Evolutionary conservation across 805 yeast species (phyloP).

Genomic region (Yarrowia sp.): DNA sequence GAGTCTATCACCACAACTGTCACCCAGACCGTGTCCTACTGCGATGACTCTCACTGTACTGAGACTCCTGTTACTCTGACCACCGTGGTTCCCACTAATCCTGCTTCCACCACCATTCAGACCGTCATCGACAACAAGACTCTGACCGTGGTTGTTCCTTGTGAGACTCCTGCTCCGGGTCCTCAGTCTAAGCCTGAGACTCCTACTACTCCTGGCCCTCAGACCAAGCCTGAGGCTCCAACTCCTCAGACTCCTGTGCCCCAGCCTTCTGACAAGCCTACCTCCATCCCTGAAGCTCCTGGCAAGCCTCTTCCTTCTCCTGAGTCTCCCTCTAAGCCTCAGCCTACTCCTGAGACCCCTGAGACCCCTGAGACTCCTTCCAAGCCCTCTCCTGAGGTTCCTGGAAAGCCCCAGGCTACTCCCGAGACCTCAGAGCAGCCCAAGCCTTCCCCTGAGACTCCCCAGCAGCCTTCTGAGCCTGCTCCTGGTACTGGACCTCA

Average conservation of each 20-base stretch:
- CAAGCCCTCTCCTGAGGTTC: slow-evolving; percentile 1
- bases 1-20: slow-evolving; percentile 10
- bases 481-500: too few species aligned
- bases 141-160: slow-evolving; percentile 78
- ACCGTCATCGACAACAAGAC: slow-evolving; percentile 95
- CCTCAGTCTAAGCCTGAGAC: slow-evolving; percentile 2
- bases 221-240: too few species aligned
- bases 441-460: neutral
- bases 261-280: too few species aligned
- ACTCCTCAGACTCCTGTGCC: too few species aligned
- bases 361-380: neutral
- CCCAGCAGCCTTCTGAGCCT: neutral
- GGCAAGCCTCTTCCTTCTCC: too few species aligned
- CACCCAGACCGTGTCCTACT: slow-evolving; percentile 7
- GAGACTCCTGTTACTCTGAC: slow-evolving; percentile 18
- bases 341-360: too few species aligned
- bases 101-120: slow-evolving; percentile 5
- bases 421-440: neutral
- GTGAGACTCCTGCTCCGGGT: slow-evolving; percentile 8
- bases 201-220: neutral
- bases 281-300: too few species aligned
- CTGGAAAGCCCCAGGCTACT: neutral
- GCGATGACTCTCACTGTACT: slow-evolving; percentile 2
- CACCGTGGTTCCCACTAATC: slow-evolving; percentile 26
- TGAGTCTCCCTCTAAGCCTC: too few species aligned